These are phyloP conservation scores for Barnettozyma salicaria DNA, from an alignment of 805 yeast genomes.

Conservation along the genomic window DNA sequence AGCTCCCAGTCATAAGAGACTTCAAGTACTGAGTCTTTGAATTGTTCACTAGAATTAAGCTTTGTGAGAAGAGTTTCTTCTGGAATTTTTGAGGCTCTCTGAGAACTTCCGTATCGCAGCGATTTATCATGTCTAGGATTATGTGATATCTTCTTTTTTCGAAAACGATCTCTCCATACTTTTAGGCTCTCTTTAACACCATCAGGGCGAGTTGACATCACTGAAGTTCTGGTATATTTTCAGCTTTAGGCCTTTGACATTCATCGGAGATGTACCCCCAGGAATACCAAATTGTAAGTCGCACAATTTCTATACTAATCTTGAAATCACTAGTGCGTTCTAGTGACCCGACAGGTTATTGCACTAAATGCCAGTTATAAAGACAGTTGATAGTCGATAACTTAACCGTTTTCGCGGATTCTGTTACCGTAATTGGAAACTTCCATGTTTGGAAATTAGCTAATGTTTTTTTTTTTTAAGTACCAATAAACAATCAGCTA, in stretches of 20 bases:
- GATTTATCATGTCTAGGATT: conserved; percentile 3
- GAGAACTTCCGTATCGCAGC: not conserved
- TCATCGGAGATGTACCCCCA: too few species aligned
- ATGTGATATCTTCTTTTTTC: not conserved
- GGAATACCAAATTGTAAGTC: too few species aligned
- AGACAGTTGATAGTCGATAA: too few species aligned
- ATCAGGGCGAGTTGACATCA: too few species aligned
- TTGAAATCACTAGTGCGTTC: too few species aligned
- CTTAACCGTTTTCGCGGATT: not conserved
- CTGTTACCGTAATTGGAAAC: not conserved
- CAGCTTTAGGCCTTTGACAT: too few species aligned
- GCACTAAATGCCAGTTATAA: too few species aligned
- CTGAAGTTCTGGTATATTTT: not conserved
- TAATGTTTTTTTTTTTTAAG: not conserved
- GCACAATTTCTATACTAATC: too few species aligned
- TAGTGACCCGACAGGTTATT: too few species aligned
- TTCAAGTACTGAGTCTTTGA: conserved; percentile 15
- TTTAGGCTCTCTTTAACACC: not conserved
- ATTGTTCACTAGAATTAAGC: conserved; percentile 19
- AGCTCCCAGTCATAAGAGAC: conserved; percentile 19
- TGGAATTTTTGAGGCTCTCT: not conserved
- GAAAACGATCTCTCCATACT: conserved; percentile 2
- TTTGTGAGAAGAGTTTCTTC: conserved; percentile 15
- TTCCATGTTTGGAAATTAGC: not conserved
- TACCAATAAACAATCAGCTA: conserved; percentile 9